A percentile compares a stretch with the other conserved stretches of the same genome.
These are phyloP conservation scores for Silybum marianum DNA, from an alignment of 129 eudicot species.

Conservation along the genomic window DNA sequence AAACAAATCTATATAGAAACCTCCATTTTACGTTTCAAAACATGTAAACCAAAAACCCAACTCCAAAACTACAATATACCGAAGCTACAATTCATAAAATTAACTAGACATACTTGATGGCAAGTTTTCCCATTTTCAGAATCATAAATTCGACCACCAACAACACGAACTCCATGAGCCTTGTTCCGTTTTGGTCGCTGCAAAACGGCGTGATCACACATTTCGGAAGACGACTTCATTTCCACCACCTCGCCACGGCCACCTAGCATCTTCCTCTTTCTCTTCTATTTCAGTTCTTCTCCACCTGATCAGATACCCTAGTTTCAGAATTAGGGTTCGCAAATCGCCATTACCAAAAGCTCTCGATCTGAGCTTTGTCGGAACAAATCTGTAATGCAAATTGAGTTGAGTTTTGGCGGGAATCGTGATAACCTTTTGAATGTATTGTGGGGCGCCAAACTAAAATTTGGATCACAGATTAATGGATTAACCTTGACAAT, in stretches of 20 bases:
- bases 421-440: background rate
- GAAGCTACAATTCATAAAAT: background rate
- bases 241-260: background rate
- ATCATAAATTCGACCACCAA: conserved; percentile 53
- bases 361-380: background rate
- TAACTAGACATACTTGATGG: conserved; percentile 48
- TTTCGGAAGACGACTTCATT: background rate
- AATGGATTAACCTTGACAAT: no score
- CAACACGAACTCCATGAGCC: conserved; percentile 41
- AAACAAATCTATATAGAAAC: background rate
- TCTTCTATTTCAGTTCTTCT: background rate
- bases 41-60: background rate
- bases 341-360: background rate
- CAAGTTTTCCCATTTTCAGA: conserved; percentile 58
- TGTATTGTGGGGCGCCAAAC: conserved; percentile 5
- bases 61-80: background rate
- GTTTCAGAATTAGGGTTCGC: background rate
- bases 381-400: background rate
- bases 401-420: background rate
- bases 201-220: background rate
- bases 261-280: background rate
- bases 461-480: background rate
- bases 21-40: background rate
- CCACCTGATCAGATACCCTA: background rate
- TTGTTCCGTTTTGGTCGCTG: conserved; percentile 40